Evolutionary conservation across 768 basidiomycete species (phyloP).

Genomic region (Xerocomellus intermedius): DNA sequence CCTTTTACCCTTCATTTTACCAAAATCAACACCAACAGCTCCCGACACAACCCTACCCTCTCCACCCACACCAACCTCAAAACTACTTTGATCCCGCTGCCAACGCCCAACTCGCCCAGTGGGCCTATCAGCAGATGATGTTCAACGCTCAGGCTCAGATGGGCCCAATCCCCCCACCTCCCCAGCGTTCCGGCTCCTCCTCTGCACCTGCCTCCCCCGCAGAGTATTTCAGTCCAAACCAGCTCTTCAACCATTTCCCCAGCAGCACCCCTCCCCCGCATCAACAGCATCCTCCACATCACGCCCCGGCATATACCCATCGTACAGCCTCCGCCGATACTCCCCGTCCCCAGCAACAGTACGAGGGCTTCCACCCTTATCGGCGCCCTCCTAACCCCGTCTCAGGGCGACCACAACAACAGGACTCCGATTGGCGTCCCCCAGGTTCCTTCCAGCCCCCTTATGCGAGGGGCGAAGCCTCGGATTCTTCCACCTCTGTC

Average conservation of each 20-base stretch:
- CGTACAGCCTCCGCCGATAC: slow-evolving; percentile 36
- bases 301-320: slow-evolving; percentile 37
- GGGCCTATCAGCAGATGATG: slow-evolving; percentile 94
- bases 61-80: slow-evolving; percentile 43
- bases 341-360: slow-evolving; percentile 24
- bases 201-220: slow-evolving; percentile 38
- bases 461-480: slow-evolving; percentile 77
- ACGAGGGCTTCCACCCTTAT: slow-evolving; percentile 77
- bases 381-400: slow-evolving; percentile 53
- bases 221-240: slow-evolving; percentile 61
- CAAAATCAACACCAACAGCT: slow-evolving; percentile 67
- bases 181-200: slow-evolving; percentile 41
- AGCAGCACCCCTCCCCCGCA: slow-evolving; percentile 70
- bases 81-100: slow-evolving; percentile 73
- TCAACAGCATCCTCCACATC: slow-evolving; percentile 36
- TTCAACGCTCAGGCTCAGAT: slow-evolving; percentile 55
- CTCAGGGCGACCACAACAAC: slow-evolving; percentile 35
- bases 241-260: slow-evolving; percentile 65
- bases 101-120: slow-evolving; percentile 76
- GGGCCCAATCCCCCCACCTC: slow-evolving; percentile 28
- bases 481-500: slow-evolving; percentile 75
- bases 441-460: slow-evolving; percentile 62
- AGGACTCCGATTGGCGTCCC: slow-evolving; percentile 49
- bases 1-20: slow-evolving; percentile 78
- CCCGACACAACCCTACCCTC: slow-evolving; percentile 45